These are phyloP conservation scores for Carnegiea gigantea DNA, from an alignment of 179 eudicot species.

Conservation along the genomic window DNA sequence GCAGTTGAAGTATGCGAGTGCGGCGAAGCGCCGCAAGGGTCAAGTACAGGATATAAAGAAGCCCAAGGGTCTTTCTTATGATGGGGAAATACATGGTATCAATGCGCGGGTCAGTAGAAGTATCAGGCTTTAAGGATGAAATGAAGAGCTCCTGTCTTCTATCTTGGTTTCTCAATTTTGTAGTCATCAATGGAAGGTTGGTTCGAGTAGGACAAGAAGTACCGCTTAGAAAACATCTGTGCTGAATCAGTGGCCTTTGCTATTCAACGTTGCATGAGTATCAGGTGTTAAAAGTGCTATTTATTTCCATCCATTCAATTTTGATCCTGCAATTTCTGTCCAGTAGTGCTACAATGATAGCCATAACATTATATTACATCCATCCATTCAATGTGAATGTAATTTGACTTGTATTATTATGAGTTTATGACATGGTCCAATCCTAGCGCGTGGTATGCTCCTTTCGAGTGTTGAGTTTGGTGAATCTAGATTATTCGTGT, in stretches of 20 bases:
- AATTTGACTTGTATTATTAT: too few species aligned
- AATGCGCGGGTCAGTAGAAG: slow-evolving; percentile 64
- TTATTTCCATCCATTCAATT: not conserved
- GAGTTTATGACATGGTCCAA: too few species aligned
- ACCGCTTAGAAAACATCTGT: too few species aligned
- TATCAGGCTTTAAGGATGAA: slow-evolving; percentile 48
- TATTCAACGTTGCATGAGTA: too few species aligned
- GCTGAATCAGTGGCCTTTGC: too few species aligned
- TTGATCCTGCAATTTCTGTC: not conserved
- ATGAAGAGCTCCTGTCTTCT: not conserved
- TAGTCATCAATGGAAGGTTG: slow-evolving; percentile 9
- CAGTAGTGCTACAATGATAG: not conserved
- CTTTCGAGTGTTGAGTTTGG: too few species aligned
- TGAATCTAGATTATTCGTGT: too few species aligned
- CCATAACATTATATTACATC: too few species aligned
- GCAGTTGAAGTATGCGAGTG: slow-evolving; percentile 61
- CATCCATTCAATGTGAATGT: too few species aligned
- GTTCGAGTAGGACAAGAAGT: too few species aligned
- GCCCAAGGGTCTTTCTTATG: slow-evolving; percentile 53
- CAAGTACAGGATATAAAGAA: slow-evolving; percentile 67
- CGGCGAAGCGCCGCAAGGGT: slow-evolving; percentile 53
- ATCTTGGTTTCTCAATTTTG: not conserved
- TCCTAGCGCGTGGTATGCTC: too few species aligned
- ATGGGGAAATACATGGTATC: slow-evolving; percentile 80
- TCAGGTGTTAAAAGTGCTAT: not conserved